A percentile compares a stretch with the other conserved stretches of the same genome.
phyloP scores from a whole-genome alignment of 306 rosid species.

The Abrus precatorius region DNA sequence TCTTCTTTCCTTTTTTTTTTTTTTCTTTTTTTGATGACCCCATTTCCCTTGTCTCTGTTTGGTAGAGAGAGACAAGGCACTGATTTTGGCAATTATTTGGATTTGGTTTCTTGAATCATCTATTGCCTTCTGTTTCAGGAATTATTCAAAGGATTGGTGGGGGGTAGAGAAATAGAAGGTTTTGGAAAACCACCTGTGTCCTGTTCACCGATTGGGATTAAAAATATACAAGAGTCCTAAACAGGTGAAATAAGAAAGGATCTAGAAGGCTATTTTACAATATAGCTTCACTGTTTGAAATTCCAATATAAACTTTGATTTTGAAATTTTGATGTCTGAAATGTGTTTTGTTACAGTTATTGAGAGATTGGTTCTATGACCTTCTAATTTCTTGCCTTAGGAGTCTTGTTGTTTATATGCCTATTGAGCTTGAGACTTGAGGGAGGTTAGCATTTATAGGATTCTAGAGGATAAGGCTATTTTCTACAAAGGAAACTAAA shows the following conservation, averaged over 20 bases:
- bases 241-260: constrained; percentile 40
- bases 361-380: constrained; percentile 27
- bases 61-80: constrained; percentile 51
- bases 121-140: constrained; percentile 48
- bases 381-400: constrained; percentile 32
- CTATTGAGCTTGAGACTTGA: constrained; percentile 43
- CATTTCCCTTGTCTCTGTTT: constrained; percentile 57
- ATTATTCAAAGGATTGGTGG: constrained; percentile 52
- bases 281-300: constrained; percentile 33
- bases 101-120: constrained; percentile 53
- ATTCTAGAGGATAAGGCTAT: constrained; percentile 50
- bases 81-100: constrained; percentile 45
- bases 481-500: constrained; percentile 44
- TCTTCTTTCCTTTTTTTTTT: background rate
- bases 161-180: constrained; percentile 45
- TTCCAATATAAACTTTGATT: constrained; percentile 10
- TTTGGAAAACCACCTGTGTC: constrained; percentile 44
- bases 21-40: constrained; percentile 47
- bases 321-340: constrained; percentile 17
- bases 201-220: constrained; percentile 25
- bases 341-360: constrained; percentile 10
- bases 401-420: constrained; percentile 32
- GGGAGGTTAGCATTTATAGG: constrained; percentile 33
- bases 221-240: constrained; percentile 44
- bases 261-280: constrained; percentile 43